Conservation (phyloP, 345 rosid species). For the Corymbia maculata region DNA sequence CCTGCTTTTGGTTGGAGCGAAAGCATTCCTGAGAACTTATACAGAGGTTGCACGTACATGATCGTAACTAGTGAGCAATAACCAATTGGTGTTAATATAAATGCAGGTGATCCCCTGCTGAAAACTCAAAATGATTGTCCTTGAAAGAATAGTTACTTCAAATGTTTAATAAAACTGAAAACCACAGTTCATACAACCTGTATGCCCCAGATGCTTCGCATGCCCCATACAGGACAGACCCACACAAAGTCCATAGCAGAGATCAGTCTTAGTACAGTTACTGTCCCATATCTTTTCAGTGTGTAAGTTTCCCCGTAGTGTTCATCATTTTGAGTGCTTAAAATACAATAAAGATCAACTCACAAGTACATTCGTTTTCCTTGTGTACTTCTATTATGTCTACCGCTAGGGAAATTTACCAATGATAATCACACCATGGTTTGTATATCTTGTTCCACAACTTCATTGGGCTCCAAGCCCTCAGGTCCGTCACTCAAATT, state of each 20-base stretch:
- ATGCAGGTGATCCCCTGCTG: neutral
- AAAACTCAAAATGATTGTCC: neutral
- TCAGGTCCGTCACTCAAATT: neutral
- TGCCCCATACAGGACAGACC: neutral
- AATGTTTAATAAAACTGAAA: neutral
- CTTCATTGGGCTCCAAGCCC: neutral
- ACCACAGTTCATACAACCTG: neutral
- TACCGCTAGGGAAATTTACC: neutral
- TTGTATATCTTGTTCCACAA: neutral
- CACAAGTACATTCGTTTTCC: neutral
- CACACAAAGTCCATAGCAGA: neutral
- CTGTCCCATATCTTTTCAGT: neutral
- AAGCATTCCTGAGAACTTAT: neutral
- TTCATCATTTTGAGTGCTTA: neutral
- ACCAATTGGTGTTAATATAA: neutral
- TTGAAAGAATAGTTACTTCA: neutral
- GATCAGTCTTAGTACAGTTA: neutral
- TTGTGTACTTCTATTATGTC: neutral
- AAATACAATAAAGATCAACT: neutral
- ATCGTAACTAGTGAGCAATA: neutral
- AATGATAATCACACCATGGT: neutral
- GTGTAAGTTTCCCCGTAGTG: neutral
- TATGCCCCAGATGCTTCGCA: neutral
- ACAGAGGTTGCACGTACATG: neutral
- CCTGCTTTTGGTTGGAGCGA: neutral